Evolutionary conservation across 2,329 filamentous ascomycete species (phyloP).

Genomic region (Monascus ruber): DNA sequence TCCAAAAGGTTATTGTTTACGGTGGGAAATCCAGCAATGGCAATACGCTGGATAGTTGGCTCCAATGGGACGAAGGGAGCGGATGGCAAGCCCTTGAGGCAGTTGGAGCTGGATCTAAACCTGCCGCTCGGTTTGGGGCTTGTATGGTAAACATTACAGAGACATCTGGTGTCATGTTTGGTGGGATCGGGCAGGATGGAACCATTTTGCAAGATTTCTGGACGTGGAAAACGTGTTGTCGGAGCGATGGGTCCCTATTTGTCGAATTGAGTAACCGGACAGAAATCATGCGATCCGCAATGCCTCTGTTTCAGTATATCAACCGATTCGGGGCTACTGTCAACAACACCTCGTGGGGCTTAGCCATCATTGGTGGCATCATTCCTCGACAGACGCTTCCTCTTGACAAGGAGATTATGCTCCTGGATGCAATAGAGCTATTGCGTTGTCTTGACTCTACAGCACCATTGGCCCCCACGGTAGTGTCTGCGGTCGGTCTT

Average conservation of each 20-base stretch:
- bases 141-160: constrained; percentile 30
- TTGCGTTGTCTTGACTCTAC: constrained; percentile 8
- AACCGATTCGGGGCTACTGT: constrained; percentile 42
- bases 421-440: constrained; percentile 17
- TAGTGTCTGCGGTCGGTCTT: constrained; percentile 18
- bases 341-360: constrained; percentile 32
- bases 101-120: constrained; percentile 22
- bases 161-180: constrained; percentile 53
- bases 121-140: constrained; percentile 46
- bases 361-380: constrained; percentile 45
- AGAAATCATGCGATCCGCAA: constrained; percentile 10
- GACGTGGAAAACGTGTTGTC: constrained; percentile 48
- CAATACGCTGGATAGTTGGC: constrained; percentile 39
- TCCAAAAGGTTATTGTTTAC: constrained; percentile 43
- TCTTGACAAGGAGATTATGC: constrained; percentile 44
- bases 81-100: constrained; percentile 41
- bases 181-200: constrained; percentile 59
- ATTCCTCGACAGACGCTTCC: constrained; percentile 24
- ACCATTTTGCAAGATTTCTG: constrained; percentile 52
- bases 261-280: constrained; percentile 18
- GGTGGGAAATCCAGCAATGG: constrained; percentile 49
- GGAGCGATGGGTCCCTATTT: constrained; percentile 18
- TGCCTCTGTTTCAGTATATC: constrained; percentile 20
- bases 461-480: constrained; percentile 10
- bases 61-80: constrained; percentile 41